These are phyloP conservation scores for Allium fistulosum DNA, from an alignment of 106 monocot species.

Conservation along the genomic window DNA sequence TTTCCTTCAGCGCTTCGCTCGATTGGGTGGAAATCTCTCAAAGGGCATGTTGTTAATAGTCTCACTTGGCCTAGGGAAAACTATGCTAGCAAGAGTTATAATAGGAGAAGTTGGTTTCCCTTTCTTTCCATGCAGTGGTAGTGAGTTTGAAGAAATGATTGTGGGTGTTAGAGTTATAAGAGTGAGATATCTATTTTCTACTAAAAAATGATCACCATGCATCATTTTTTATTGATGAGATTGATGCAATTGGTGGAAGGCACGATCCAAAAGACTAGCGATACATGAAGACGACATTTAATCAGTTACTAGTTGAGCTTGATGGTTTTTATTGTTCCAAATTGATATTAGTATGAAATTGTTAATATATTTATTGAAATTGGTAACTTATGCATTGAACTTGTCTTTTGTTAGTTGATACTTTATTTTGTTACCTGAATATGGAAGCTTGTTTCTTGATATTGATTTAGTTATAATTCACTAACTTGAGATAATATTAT, in stretches of 20 bases:
- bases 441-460: no score
- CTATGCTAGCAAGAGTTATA: constrained; percentile 95
- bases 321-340: constrained; percentile 67
- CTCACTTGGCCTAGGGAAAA: constrained; percentile 93
- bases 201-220: constrained; percentile 92
- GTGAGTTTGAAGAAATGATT: constrained; percentile 99
- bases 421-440: no score
- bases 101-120: constrained; percentile 97
- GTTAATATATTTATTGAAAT: no score
- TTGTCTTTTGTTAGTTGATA: no score
- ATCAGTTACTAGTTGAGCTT: constrained; percentile 89
- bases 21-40: constrained; percentile 95
- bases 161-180: constrained; percentile 93
- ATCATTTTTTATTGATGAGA: constrained; percentile 96
- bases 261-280: constrained; percentile 98
- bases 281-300: constrained; percentile 99
- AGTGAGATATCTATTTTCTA: constrained; percentile 86
- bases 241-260: constrained; percentile 98
- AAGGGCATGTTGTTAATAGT: constrained; percentile 97
- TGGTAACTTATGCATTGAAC: no score
- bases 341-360: no score
- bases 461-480: no score
- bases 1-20: constrained; percentile 67
- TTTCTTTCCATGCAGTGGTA: constrained; percentile 98
- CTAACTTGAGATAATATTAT: no score